Percentiles rank a stretch among this genome's conserved stretches.
These are phyloP conservation scores for Phialocephala subalpina DNA, from an alignment of 2,329 filamentous ascomycete genomes.

Conservation along the genomic window DNA sequence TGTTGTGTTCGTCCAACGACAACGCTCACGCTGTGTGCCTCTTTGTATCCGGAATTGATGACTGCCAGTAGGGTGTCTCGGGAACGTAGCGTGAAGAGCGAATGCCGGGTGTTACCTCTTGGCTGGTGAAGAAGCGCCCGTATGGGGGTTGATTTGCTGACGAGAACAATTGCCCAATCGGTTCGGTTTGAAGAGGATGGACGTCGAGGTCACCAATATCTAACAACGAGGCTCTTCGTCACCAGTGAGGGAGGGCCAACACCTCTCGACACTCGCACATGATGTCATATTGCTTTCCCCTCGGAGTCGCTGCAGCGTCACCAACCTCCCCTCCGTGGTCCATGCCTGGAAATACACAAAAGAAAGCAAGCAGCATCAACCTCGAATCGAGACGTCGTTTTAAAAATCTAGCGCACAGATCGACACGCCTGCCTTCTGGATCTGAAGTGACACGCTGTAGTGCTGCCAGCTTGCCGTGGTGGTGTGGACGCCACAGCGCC, in stretches of 20 bases:
- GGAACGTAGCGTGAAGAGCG: background rate
- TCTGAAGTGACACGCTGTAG: background rate
- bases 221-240: background rate
- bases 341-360: background rate
- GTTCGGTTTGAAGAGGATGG: background rate
- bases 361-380: background rate
- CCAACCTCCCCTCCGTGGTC: background rate
- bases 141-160: background rate
- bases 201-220: background rate
- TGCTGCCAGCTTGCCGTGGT: conserved; percentile 5
- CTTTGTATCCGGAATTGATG: background rate
- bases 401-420: background rate
- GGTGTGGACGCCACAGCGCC: conserved; percentile 6
- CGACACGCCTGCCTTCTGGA: background rate
- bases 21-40: conserved; percentile 4
- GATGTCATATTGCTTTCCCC: conserved; percentile 1
- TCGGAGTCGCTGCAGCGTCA: background rate
- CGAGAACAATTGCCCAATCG: background rate
- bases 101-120: background rate
- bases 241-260: background rate
- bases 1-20: conserved; percentile 5
- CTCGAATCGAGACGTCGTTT: conserved; percentile 3
- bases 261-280: conserved; percentile 1
- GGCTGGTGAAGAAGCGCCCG: background rate
- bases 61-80: background rate